phyloP scores from a whole-genome alignment of 202 grass and related monocot genomes.

The Brachypodium distachyon region DNA sequence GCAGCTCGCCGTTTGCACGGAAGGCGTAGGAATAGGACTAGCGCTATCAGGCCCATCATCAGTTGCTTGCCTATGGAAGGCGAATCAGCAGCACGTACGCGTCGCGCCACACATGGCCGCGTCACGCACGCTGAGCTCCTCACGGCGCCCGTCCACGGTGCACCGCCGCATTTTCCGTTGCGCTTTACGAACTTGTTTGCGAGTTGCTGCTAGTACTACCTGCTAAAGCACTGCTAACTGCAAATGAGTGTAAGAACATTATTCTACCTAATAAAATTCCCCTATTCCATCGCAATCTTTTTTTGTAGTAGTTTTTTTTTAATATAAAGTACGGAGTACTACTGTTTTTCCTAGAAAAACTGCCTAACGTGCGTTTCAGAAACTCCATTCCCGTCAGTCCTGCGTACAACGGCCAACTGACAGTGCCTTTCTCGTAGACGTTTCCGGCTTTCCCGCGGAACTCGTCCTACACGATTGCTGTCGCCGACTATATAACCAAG shows the following conservation, averaged over 20 bases:
- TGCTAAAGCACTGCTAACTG: too few species aligned
- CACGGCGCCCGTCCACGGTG: neutral
- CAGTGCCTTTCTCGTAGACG: neutral
- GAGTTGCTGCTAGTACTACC: neutral
- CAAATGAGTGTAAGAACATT: too few species aligned
- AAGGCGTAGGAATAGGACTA: too few species aligned
- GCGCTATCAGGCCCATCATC: too few species aligned
- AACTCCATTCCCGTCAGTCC: neutral
- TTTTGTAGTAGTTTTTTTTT: too few species aligned
- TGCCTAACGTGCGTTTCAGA: neutral
- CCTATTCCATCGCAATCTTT: too few species aligned
- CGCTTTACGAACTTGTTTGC: neutral
- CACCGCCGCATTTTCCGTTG: constrained; percentile 6
- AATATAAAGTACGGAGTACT: too few species aligned
- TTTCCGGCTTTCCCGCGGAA: neutral
- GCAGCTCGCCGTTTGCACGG: neutral
- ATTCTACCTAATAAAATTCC: too few species aligned
- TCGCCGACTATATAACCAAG: neutral
- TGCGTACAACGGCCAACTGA: neutral
- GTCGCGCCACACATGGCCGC: neutral
- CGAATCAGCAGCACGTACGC: neutral
- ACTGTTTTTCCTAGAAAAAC: too few species aligned
- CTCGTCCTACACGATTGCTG: neutral
- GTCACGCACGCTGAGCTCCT: neutral
- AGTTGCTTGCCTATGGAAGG: too few species aligned